Evolutionary conservation across 1,139 yeast species (phyloP).

Genomic region (Blastobotrys apis): DNA sequence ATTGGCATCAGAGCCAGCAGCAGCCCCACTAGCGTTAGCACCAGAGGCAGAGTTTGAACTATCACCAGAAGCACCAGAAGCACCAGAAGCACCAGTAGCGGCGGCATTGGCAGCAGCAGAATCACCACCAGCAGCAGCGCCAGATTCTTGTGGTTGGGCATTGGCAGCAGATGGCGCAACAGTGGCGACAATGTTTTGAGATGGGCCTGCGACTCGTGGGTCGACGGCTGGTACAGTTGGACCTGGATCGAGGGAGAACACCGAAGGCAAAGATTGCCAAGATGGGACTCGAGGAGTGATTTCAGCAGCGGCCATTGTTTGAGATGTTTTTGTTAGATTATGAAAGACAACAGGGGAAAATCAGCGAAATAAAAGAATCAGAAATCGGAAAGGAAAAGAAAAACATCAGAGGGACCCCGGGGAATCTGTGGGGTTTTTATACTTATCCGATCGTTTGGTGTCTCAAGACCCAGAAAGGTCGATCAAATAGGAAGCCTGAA

Average conservation of each 20-base stretch:
- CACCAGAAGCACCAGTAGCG: constrained; percentile 5
- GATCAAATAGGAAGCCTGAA: too few relatives aligned
- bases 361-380: neutral
- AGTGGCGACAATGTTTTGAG: neutral
- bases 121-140: neutral
- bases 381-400: too few relatives aligned
- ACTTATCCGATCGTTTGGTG: too few relatives aligned
- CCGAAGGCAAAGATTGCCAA: constrained; percentile 13
- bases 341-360: neutral
- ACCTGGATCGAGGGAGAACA: constrained; percentile 9
- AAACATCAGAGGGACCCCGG: too few relatives aligned
- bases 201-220: constrained; percentile 7
- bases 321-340: neutral
- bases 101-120: neutral
- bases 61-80: neutral
- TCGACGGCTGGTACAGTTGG: constrained; percentile 10
- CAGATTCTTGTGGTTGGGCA: neutral
- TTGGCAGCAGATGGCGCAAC: neutral
- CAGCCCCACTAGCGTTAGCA: neutral
- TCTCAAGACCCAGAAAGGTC: too few relatives aligned
- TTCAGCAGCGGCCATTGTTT: neutral
- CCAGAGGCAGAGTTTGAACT: neutral
- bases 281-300: constrained; percentile 13
- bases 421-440: too few relatives aligned
- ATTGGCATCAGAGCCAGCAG: neutral